A percentile compares a stretch with the other conserved stretches of the same genome.
phyloP scores from a whole-genome alignment of 2,329 filamentous ascomycete species.

The Botrytis porri region DNA sequence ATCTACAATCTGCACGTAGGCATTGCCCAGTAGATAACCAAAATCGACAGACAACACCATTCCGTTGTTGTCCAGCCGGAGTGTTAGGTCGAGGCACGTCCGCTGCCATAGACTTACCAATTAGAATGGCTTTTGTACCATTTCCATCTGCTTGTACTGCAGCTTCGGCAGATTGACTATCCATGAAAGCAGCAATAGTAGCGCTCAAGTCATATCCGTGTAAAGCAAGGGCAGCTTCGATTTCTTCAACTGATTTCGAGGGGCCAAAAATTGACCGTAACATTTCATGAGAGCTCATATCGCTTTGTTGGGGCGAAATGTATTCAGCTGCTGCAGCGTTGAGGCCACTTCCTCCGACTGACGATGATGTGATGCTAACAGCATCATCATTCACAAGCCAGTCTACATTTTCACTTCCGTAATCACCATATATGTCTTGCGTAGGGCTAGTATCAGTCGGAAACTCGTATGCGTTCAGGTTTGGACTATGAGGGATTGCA shows the following conservation, averaged over 20 bases:
- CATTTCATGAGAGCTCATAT: conserved; percentile 99
- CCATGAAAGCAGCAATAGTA: conserved; percentile 86
- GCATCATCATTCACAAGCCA: conserved; percentile 92
- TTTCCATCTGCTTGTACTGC: conserved; percentile 45
- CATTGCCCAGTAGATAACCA: conserved; percentile 95
- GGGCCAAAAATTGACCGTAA: conserved; percentile 90
- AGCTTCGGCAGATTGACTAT: conserved; percentile 57
- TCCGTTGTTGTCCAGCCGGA: conserved; percentile 73
- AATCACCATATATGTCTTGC: conserved; percentile 84
- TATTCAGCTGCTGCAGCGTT: conserved; percentile 82
- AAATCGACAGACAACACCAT: conserved; percentile 93
- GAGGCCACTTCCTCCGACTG: conserved; percentile 62
- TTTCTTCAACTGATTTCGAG: conserved; percentile 86
- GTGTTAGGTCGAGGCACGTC: conserved; percentile 70
- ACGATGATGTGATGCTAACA: conserved; percentile 75
- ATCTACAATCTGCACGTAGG: conserved; percentile 90
- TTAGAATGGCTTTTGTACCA: conserved; percentile 66
- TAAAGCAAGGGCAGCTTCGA: conserved; percentile 81
- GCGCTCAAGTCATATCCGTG: conserved; percentile 93
- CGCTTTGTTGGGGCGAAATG: conserved; percentile 62
- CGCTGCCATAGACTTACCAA: conserved; percentile 85
- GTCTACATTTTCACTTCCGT: conserved; percentile 91
- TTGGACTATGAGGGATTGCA: conserved; percentile 89
- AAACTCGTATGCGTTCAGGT: conserved; percentile 92
- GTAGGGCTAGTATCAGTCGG: conserved; percentile 75